Base-by-base conservation (phyloP, 2,329 filamentous ascomycete genomes). In the Fusarium concolor region DNA sequence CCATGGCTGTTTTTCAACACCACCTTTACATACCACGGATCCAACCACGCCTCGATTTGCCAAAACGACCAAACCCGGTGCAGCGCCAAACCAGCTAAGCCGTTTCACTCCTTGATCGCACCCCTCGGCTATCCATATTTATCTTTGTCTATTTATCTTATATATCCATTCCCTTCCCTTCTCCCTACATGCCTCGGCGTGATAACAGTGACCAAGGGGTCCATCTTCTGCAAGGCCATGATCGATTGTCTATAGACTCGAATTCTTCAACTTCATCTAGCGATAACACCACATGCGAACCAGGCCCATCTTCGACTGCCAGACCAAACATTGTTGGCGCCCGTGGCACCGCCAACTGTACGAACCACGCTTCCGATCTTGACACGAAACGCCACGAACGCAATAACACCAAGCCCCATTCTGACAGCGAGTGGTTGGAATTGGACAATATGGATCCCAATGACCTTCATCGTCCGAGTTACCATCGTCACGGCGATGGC, bases 401-500 rank as follows among this genome's bases (percentile, higher is more conserved):
- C 69, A 77, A 79, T 68, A 73, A 37, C 39, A 70, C 74, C 62
- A 75, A 81, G 60, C 75, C 75, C 43, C 74, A 77, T 54, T 76
- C 77, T 52, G 79, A 55, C 50, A 59, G 57, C 52, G 65, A 71
- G 38, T 60, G 58, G 62, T 22, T 69, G 26, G 70, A 67, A n/a
- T 29, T 72, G 31, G 62, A 78, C 62, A 78, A 80, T 66, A 81
- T 81, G 75, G 80, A 82, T 33, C 80, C 84, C 73, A 75, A 79
- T 53, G 75, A 76, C 65, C 46, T 54, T 49, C 80, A 76, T 65
- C 80, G 83, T 65, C 81, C 86, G 18, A 76, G 81, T 46, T 79
- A 84, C 73, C 79, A 83, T 67, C 82, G 81, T 52, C 81, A 82
- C 17, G 76, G 77, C 4, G 82, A 85, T 58, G 82, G 81, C 58